These are phyloP conservation scores for Gleditsia sinensis DNA, from an alignment of 306 rosid species.

Conservation along the genomic window DNA sequence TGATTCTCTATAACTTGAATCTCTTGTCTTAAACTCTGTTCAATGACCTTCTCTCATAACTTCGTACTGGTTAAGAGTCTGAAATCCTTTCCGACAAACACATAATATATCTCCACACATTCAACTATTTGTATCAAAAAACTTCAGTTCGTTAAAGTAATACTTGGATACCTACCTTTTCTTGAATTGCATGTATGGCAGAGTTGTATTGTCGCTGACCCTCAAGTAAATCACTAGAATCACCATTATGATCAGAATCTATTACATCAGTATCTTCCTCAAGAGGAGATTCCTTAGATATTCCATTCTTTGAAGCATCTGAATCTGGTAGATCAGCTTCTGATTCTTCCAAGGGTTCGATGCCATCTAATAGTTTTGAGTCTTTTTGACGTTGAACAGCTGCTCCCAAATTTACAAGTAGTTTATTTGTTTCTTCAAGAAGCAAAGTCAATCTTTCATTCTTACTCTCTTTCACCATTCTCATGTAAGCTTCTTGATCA, in stretches of 20 bases:
- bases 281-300: slow-evolving; percentile 57
- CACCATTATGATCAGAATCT: slow-evolving; percentile 81
- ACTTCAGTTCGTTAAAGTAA: slow-evolving; percentile 17
- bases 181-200: slow-evolving; percentile 96
- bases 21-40: too few species aligned
- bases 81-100: background rate
- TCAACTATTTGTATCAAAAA: slow-evolving; percentile 12
- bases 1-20: too few species aligned
- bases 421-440: slow-evolving; percentile 97
- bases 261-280: slow-evolving; percentile 74
- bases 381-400: slow-evolving; percentile 99
- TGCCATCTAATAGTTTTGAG: slow-evolving; percentile 71
- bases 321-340: slow-evolving; percentile 79
- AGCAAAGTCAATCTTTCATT: slow-evolving; percentile 90
- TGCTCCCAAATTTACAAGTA: slow-evolving; percentile 96
- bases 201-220: slow-evolving; percentile 99
- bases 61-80: background rate
- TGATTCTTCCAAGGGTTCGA: slow-evolving; percentile 75
- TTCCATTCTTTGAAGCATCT: slow-evolving; percentile 68
- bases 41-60: too few species aligned
- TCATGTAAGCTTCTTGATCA: slow-evolving; percentile 99
- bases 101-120: background rate
- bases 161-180: slow-evolving; percentile 56
- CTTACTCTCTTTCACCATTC: slow-evolving; percentile 99
- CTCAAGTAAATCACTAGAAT: slow-evolving; percentile 86